A percentile compares a stretch with the other conserved stretches of the same genome.
Conservation (phyloP, 2,329 filamentous ascomycete genomes). For the Neurospora sp. region DNA sequence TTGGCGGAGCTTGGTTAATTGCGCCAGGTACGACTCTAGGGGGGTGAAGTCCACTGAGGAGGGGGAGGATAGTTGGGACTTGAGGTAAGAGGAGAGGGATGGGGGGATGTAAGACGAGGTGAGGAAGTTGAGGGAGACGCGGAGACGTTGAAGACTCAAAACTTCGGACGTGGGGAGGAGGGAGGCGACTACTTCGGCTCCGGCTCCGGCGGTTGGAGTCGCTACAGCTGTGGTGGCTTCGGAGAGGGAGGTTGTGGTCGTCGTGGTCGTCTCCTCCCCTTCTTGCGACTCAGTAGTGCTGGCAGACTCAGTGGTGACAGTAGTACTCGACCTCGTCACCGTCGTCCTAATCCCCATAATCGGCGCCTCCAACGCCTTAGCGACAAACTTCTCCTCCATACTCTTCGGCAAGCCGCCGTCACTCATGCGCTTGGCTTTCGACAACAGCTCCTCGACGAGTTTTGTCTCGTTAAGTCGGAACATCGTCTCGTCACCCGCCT, state of each 20-base stretch:
- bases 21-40: slow-evolving; percentile 58
- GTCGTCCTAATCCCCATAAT: slow-evolving; percentile 52
- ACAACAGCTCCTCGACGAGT: slow-evolving; percentile 52
- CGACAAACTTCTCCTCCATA: slow-evolving; percentile 79
- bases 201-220: slow-evolving; percentile 3
- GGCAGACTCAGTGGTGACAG: slow-evolving; percentile 16
- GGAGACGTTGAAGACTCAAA: slow-evolving; percentile 50
- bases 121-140: slow-evolving; percentile 55
- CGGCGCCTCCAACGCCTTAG: slow-evolving; percentile 64
- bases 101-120: slow-evolving; percentile 48
- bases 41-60: slow-evolving; percentile 53
- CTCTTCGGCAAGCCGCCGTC: slow-evolving; percentile 58
- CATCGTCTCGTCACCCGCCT: slow-evolving; percentile 77
- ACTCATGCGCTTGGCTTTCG: slow-evolving; percentile 62
- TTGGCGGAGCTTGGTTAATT: slow-evolving; percentile 56
- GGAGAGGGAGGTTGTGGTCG: slow-evolving; percentile 25
- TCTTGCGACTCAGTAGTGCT: slow-evolving; percentile 24
- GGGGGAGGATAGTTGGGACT: slow-evolving; percentile 25
- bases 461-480: slow-evolving; percentile 69
- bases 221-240: slow-evolving; percentile 30
- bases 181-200: slow-evolving; percentile 26
- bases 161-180: slow-evolving; percentile 40
- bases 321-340: neutral
- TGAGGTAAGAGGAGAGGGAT: slow-evolving; percentile 32
- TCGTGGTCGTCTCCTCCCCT: slow-evolving; percentile 20